Evolutionary conservation across 202 grass and related monocot genomes (phyloP), one percentile per base, ranked within the genome.

Genomic region (Schoenoplectus tabernaemontani): DNA sequence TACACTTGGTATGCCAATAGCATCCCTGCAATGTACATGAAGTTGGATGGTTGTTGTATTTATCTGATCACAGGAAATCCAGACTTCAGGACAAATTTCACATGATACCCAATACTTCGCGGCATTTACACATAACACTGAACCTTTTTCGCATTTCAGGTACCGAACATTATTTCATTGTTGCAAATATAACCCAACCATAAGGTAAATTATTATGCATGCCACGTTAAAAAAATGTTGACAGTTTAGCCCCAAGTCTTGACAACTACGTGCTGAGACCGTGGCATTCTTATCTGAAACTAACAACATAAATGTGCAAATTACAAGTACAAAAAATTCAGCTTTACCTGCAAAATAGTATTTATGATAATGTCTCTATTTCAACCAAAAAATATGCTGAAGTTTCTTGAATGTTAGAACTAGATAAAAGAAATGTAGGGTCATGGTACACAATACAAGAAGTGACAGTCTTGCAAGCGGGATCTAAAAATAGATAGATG

Each of bases 1-100:
- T 83, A 98, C 96, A 82, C 96, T 98, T 77, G 89, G 75, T 28
- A 98, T 79, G 56, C 96, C 91, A 63, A 98, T 75, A 82, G 86
- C 69, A 76, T 98, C 96, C 70, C 96, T 98, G 59, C 33, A 88
- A 62, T 80, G 16, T 47, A 64, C 5, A 86, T 5, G 76, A 67
- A 42, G 59, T 61, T 17, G 23, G 46, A 74, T 73, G 23, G 11
- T 73, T 53, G 26, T n/a, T 73, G 42, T 73, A 32, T 33, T 24
- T 69, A 70, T 24, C 23, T 46, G 4, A 17, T 26, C 20, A 46
- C 0, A n/a, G n/a, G n/a, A n/a, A 44, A 19, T 41, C 41, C 19
- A 23, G 0, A 24, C 37, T 70, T 13, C 39, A 46, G 13, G 9
- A 44, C 65, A 70, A 44, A 70, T 44, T 70, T 36, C 19, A 46